phyloP scores from a whole-genome alignment of 345 rosid species.

The Linum trigynum region DNA sequence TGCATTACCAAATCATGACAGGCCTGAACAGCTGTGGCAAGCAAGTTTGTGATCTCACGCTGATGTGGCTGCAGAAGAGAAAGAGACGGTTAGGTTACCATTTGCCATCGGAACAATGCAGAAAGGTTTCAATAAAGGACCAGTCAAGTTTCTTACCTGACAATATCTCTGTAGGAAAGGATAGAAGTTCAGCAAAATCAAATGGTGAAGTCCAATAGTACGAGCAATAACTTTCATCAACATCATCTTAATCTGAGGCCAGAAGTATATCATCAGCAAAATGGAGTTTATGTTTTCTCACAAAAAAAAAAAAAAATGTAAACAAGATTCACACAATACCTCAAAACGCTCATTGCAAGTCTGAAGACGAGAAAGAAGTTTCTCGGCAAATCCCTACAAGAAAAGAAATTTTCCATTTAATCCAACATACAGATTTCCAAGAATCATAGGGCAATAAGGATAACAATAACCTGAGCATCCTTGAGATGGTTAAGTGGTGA shows the following conservation, averaged over 20 bases:
- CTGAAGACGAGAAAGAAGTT: constrained; percentile 75
- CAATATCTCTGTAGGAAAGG: constrained; percentile 72
- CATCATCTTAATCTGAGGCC: constrained; percentile 81
- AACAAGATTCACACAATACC: constrained; percentile 27
- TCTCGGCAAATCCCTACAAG: constrained; percentile 79
- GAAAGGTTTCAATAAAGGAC: constrained; percentile 7
- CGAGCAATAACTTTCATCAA: constrained; percentile 83
- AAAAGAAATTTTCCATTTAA: constrained; percentile 1
- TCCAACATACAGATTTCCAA: neutral
- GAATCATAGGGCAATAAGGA: neutral
- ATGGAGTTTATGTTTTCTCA: too few species aligned
- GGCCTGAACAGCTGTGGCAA: constrained; percentile 93
- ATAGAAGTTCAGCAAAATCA: constrained; percentile 67
- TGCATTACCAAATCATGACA: constrained; percentile 86
- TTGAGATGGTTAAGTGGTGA: constrained; percentile 82
- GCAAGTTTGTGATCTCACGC: constrained; percentile 77
- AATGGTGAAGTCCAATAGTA: constrained; percentile 78
- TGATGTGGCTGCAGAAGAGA: constrained; percentile 68
- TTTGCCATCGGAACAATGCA: constrained; percentile 5
- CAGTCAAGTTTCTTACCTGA: constrained; percentile 40
- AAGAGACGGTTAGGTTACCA: neutral
- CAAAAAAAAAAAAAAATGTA: too few species aligned
- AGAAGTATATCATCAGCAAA: neutral
- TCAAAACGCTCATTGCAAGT: constrained; percentile 79
- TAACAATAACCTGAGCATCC: constrained; percentile 64